These are phyloP conservation scores for Linnemannia zychae DNA, from an alignment of 192 early-diverging fungal genomes.

Conservation along the genomic window DNA sequence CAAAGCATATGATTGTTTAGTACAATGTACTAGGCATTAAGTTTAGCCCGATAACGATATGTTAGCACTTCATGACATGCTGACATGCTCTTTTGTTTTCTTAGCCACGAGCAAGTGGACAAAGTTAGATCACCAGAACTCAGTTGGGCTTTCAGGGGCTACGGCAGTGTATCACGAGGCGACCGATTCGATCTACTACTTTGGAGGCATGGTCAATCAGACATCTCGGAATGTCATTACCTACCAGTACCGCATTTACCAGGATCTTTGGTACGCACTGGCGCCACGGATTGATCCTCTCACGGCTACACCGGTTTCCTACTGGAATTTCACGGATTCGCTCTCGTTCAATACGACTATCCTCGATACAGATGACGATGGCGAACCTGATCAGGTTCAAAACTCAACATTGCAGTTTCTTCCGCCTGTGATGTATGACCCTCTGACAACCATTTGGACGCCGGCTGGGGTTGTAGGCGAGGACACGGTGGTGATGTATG, in stretches of 20 bases:
- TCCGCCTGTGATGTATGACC: constrained; percentile 44
- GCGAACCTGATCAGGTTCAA: background rate
- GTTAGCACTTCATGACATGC: background rate
- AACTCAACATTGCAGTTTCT: background rate
- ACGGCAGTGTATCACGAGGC: constrained; percentile 47
- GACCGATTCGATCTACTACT: constrained; percentile 55
- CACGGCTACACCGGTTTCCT: constrained; percentile 15
- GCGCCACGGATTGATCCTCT: constrained; percentile 48
- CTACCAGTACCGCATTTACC: constrained; percentile 42
- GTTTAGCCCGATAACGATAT: background rate
- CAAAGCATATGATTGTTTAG: background rate
- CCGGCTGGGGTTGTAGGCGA: constrained; percentile 43
- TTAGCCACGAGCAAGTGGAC: constrained; percentile 20
- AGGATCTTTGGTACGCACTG: constrained; percentile 51
- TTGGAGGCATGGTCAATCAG: constrained; percentile 53
- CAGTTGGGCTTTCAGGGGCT: constrained; percentile 41
- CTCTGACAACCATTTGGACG: constrained; percentile 39
- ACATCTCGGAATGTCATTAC: constrained; percentile 41
- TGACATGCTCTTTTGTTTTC: background rate
- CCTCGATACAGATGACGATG: background rate
- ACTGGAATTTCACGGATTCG: background rate
- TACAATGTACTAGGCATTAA: background rate
- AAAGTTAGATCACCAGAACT: constrained; percentile 44
- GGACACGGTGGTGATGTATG: constrained; percentile 45
- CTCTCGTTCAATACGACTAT: constrained; percentile 1